Evolutionary conservation across 345 rosid species (phyloP).

Genomic region (Euphorbia peplus): DNA sequence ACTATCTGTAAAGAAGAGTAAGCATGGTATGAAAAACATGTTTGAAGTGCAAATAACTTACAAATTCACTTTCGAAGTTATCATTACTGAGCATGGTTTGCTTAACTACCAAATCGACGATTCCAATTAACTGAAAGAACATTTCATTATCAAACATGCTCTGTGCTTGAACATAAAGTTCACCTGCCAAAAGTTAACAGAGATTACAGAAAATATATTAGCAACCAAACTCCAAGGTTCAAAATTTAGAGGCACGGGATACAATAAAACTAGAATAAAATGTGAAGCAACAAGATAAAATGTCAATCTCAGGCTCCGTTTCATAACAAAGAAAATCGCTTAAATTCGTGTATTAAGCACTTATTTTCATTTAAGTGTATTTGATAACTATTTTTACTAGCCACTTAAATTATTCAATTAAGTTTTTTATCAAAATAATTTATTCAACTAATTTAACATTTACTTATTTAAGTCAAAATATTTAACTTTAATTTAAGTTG

Average conservation of each 20-base stretch:
- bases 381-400: too few relatives aligned
- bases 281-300: not conserved
- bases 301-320: constrained; percentile 1
- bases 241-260: not conserved
- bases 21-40: not conserved
- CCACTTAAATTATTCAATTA: too few relatives aligned
- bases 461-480: too few relatives aligned
- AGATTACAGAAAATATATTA: constrained; percentile 16
- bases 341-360: too few relatives aligned
- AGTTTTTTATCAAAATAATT: too few relatives aligned
- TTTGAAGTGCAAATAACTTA: constrained; percentile 34
- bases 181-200: constrained; percentile 55
- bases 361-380: too few relatives aligned
- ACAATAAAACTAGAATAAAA: constrained; percentile 10
- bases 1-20: not conserved
- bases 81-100: constrained; percentile 50
- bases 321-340: too few relatives aligned
- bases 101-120: constrained; percentile 60
- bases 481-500: too few relatives aligned
- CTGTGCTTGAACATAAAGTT: constrained; percentile 75
- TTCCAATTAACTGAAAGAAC: constrained; percentile 75
- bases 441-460: too few relatives aligned
- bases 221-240: constrained; percentile 8
- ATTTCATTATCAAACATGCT: constrained; percentile 75
- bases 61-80: constrained; percentile 72